Conservation (phyloP, 2,329 filamentous ascomycete species). For the Neoarthrinium moseri region DNA sequence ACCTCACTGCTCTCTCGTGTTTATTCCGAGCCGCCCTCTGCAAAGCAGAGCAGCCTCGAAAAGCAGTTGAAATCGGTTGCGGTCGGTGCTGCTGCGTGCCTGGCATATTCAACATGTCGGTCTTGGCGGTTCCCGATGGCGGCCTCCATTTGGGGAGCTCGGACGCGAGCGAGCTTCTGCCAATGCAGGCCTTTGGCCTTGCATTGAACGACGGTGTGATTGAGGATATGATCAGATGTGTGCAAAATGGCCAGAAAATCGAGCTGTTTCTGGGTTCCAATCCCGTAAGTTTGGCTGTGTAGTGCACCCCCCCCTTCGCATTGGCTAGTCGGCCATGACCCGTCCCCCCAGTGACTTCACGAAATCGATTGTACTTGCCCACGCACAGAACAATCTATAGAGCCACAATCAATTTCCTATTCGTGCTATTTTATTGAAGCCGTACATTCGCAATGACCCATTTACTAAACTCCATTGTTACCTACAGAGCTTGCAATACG, state of each 20-base stretch:
- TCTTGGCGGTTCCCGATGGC: constrained; percentile 54
- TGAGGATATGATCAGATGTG: constrained; percentile 61
- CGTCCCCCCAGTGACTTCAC: too few relatives aligned
- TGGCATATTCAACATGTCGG: constrained; percentile 42
- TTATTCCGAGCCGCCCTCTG: too few relatives aligned
- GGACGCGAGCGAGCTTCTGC: constrained; percentile 40
- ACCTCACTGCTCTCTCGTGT: too few relatives aligned
- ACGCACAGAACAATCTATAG: too few relatives aligned
- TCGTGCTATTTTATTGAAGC: too few relatives aligned
- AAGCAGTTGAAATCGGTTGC: too few relatives aligned
- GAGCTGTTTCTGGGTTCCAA: constrained; percentile 56
- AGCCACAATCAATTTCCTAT: too few relatives aligned
- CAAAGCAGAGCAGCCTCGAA: not conserved
- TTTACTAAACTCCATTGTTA: constrained; percentile 9
- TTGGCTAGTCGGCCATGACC: too few relatives aligned
- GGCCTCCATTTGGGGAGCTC: constrained; percentile 58
- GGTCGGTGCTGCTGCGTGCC: too few relatives aligned
- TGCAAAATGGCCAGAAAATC: constrained; percentile 55
- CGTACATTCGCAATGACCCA: too few relatives aligned
- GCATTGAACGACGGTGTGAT: constrained; percentile 57
- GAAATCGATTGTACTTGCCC: too few relatives aligned
- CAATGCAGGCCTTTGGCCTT: constrained; percentile 57
- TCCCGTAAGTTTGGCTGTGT: constrained; percentile 61
- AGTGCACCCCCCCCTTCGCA: too few relatives aligned
- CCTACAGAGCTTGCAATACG: constrained; percentile 53